Conservation (phyloP, 108 stramenopile species). For the Fistulifera pelliculosa region DNA sequence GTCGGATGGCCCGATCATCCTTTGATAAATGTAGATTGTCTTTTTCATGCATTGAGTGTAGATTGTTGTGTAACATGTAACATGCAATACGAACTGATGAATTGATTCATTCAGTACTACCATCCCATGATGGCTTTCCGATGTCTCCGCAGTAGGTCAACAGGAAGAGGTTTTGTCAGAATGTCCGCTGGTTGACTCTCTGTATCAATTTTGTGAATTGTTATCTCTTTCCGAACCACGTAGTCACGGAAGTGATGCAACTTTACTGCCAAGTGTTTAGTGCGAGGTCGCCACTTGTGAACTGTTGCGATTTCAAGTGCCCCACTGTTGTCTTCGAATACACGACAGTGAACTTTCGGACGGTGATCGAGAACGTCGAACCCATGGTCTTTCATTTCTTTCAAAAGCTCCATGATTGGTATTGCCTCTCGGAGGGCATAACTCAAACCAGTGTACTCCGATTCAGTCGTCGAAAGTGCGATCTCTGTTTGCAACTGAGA, state of each 20-base stretch:
- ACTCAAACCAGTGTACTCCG: constrained; percentile 21
- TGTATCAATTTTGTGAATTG: constrained; percentile 14
- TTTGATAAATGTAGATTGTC: no score
- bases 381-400: constrained; percentile 11
- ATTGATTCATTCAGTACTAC: no score
- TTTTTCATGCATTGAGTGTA: no score
- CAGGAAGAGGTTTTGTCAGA: constrained; percentile 21
- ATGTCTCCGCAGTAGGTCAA: constrained; percentile 3
- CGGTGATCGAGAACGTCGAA: background rate
- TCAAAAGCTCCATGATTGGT: constrained; percentile 17
- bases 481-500: constrained; percentile 13
- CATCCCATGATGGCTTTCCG: constrained; percentile 10
- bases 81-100: no score
- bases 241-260: constrained; percentile 21
- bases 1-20: no score
- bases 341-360: constrained; percentile 17
- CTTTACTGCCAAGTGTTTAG: constrained; percentile 13
- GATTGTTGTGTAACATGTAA: no score
- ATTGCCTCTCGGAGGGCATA: constrained; percentile 16
- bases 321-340: constrained; percentile 31
- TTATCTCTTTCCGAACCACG: constrained; percentile 12
- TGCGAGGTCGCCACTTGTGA: constrained; percentile 16
- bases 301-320: constrained; percentile 18
- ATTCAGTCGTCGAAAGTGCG: constrained; percentile 19
- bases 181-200: constrained; percentile 24